phyloP scores from a whole-genome alignment of 2,329 filamentous ascomycete genomes.

The Fusarium pseudoanthophilum region DNA sequence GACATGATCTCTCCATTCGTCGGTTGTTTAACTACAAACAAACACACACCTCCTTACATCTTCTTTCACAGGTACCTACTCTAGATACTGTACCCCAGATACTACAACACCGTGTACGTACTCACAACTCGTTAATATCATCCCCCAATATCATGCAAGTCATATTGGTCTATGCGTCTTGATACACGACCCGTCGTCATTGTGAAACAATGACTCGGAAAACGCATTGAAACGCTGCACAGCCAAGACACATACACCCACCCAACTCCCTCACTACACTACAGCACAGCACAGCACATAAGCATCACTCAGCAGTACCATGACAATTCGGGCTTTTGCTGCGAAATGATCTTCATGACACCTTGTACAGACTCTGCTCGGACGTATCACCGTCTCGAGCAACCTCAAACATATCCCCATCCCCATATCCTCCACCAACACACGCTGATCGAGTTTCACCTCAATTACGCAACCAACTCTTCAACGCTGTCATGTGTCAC shows the following conservation, averaged over 20 bases:
- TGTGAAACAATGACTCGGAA: slow-evolving; percentile 32
- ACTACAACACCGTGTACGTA: background rate
- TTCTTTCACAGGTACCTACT: background rate
- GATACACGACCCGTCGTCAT: slow-evolving; percentile 8
- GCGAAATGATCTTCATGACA: slow-evolving; percentile 25
- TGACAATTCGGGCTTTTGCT: slow-evolving; percentile 33
- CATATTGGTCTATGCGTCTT: slow-evolving; percentile 1
- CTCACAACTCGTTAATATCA: background rate
- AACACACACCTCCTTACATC: background rate
- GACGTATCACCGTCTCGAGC: slow-evolving; percentile 23
- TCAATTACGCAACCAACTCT: background rate
- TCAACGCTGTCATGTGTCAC: slow-evolving; percentile 1
- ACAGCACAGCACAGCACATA: background rate
- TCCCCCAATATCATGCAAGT: slow-evolving; percentile 14
- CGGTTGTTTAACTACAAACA: background rate
- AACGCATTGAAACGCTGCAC: slow-evolving; percentile 18
- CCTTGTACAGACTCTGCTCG: slow-evolving; percentile 22
- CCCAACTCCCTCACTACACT: background rate
- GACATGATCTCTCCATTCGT: background rate
- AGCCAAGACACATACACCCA: slow-evolving; percentile 20
- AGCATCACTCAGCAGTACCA: slow-evolving; percentile 5
- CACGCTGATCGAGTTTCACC: slow-evolving; percentile 28
- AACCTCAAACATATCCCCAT: slow-evolving; percentile 25
- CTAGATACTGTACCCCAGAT: background rate
- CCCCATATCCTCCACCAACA: background rate